phyloP scores from a whole-genome alignment of 2,329 filamentous ascomycete genomes.

The Fusarium musae region DNA sequence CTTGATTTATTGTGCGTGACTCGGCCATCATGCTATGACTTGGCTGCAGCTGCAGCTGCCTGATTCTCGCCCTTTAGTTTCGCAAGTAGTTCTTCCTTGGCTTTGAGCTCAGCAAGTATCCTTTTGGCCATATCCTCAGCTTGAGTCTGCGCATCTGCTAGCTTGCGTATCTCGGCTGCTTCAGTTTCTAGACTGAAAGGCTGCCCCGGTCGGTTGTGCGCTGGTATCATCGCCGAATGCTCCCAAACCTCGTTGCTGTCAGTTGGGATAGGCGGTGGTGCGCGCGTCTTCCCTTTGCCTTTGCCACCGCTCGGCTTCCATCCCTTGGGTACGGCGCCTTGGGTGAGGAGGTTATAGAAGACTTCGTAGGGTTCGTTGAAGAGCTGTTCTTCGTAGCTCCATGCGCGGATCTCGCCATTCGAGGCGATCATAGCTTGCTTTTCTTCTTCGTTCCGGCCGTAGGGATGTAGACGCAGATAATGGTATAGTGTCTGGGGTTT shows the following conservation, averaged over 20 bases:
- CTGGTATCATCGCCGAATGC: constrained; percentile 80
- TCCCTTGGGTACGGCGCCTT: constrained; percentile 68
- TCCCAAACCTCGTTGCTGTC: constrained; percentile 66
- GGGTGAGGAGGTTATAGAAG: constrained; percentile 88
- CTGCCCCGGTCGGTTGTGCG: constrained; percentile 71
- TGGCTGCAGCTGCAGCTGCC: constrained; percentile 54
- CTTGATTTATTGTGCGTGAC: constrained; percentile 2
- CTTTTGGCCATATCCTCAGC: constrained; percentile 69
- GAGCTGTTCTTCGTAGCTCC: constrained; percentile 92
- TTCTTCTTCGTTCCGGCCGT: constrained; percentile 82
- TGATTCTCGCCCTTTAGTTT: constrained; percentile 69
- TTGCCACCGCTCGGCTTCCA: constrained; percentile 62
- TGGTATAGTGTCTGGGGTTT: constrained; percentile 98
- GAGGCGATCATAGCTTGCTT: constrained; percentile 68
- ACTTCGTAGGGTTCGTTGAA: constrained; percentile 97
- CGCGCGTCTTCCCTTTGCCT: constrained; percentile 59
- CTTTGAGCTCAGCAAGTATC: constrained; percentile 69
- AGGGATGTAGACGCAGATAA: constrained; percentile 89
- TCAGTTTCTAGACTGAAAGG: constrained; percentile 81
- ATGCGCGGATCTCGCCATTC: constrained; percentile 75
- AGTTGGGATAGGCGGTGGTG: constrained; percentile 52
- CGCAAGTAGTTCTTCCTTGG: constrained; percentile 71
- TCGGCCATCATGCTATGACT: constrained; percentile 42
- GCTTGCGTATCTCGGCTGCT: constrained; percentile 68
- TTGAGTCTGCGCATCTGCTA: constrained; percentile 72